phyloP scores from a whole-genome alignment of 2,329 filamentous ascomycete species.

The Cladophialophora yegresii region DNA sequence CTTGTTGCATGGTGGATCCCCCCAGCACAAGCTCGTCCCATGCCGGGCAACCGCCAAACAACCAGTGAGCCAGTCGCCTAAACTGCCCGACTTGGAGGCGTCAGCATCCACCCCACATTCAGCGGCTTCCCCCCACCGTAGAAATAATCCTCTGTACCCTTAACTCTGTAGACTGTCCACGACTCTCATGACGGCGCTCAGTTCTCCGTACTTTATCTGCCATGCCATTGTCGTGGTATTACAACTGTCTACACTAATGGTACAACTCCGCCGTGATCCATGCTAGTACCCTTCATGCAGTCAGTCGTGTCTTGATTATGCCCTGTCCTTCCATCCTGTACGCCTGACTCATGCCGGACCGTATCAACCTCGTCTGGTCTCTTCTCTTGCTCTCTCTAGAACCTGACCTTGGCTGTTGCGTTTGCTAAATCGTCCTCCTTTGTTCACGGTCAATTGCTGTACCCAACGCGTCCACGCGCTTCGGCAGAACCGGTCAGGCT shows the following conservation, averaged over 20 bases:
- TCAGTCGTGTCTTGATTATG: background rate
- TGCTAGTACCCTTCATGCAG: background rate
- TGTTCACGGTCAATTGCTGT: background rate
- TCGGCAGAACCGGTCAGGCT: background rate
- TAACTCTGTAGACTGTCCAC: no score
- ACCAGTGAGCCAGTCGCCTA: background rate
- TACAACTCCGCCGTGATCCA: constrained; percentile 7
- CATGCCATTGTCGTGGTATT: constrained; percentile 8
- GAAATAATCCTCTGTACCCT: no score
- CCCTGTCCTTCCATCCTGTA: background rate
- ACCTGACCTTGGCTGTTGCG: background rate
- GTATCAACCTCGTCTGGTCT: background rate
- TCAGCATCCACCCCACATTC: no score
- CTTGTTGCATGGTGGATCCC: constrained; percentile 7
- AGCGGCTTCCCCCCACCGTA: no score
- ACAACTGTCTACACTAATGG: constrained; percentile 9
- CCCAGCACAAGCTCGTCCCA: constrained; percentile 1
- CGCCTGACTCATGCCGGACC: background rate
- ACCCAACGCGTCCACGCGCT: no score
- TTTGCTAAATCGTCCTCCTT: background rate
- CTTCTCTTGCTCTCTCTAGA: background rate
- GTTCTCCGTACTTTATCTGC: background rate
- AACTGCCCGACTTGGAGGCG: background rate
- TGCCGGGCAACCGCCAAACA: background rate
- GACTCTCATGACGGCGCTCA: no score